These are phyloP conservation scores for Xylaria longipes DNA, from an alignment of 495 filamentous ascomycete genomes.

Conservation along the genomic window DNA sequence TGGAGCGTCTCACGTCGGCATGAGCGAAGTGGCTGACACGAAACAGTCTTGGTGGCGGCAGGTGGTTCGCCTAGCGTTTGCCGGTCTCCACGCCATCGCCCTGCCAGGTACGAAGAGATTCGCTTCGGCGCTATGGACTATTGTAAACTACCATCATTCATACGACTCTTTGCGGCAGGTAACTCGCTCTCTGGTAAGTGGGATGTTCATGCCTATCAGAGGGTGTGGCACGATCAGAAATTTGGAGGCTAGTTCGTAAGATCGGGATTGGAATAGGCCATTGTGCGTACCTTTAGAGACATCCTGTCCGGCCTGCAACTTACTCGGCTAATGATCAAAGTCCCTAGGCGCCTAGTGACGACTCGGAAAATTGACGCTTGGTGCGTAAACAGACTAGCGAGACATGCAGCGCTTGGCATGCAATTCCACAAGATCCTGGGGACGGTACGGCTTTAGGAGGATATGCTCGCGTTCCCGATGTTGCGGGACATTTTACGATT, in stretches of 20 bases:
- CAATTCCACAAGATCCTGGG: slow-evolving; percentile 4
- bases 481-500: not conserved
- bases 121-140: not conserved
- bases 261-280: slow-evolving; percentile 25
- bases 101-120: slow-evolving; percentile 18
- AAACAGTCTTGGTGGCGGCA: slow-evolving; percentile 19
- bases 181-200: not conserved
- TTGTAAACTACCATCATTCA: not conserved
- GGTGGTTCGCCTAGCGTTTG: slow-evolving; percentile 13
- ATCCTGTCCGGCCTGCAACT: slow-evolving; percentile 1
- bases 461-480: not conserved
- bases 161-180: slow-evolving; percentile 9
- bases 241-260: slow-evolving; percentile 19
- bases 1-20: slow-evolving; percentile 18
- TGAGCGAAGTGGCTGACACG: slow-evolving; percentile 23
- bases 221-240: slow-evolving; percentile 6
- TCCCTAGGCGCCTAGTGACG: slow-evolving; percentile 9
- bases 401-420: slow-evolving; percentile 26
- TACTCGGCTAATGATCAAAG: slow-evolving; percentile 24
- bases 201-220: not conserved
- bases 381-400: slow-evolving; percentile 26
- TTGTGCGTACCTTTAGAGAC: slow-evolving; percentile 3
- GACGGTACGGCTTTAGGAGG: not conserved
- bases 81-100: slow-evolving; percentile 9
- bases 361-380: slow-evolving; percentile 26